phyloP scores from a whole-genome alignment of 2,329 filamentous ascomycete species.

The Alternaria incomplexa region DNA sequence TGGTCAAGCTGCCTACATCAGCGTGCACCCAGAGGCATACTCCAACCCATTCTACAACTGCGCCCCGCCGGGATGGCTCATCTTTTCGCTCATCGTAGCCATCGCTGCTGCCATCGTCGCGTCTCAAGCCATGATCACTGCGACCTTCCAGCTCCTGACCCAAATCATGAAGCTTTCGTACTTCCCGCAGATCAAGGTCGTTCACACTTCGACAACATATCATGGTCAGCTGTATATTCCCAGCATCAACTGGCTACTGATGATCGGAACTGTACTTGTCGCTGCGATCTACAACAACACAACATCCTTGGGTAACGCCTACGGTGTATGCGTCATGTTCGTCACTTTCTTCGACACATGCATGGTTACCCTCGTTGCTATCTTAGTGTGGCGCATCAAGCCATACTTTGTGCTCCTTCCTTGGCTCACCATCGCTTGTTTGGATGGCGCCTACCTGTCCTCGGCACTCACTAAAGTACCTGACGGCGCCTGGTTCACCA shows the following conservation, averaged over 20 bases:
- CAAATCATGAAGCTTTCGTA: conserved; percentile 77
- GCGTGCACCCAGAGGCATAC: conserved; percentile 64
- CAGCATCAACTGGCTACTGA: conserved; percentile 76
- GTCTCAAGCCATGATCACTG: conserved; percentile 79
- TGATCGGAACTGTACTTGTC: conserved; percentile 76
- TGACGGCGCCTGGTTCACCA: conserved; percentile 78
- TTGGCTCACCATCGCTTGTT: conserved; percentile 67
- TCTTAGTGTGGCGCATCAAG: conserved; percentile 73
- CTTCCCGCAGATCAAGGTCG: conserved; percentile 76
- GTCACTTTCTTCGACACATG: conserved; percentile 80
- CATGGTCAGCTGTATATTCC: conserved; percentile 81
- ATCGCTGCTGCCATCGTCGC: conserved; percentile 76
- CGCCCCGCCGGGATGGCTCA: conserved; percentile 70
- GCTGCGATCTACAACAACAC: conserved; percentile 76
- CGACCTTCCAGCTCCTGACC: conserved; percentile 71
- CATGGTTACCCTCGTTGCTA: conserved; percentile 73
- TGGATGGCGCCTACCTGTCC: conserved; percentile 74
- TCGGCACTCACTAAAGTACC: conserved; percentile 75
- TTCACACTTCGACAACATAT: conserved; percentile 73
- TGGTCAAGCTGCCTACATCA: conserved; percentile 78
- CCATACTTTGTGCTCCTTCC: conserved; percentile 65
- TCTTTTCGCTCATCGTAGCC: conserved; percentile 71
- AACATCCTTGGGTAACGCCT: conserved; percentile 70
- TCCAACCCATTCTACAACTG: conserved; percentile 77
- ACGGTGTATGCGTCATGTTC: conserved; percentile 80